Evolutionary conservation across 106 monocot species (phyloP), one percentile per base, ranked within the genome.

Genomic region (Ottelia alismoides): DNA sequence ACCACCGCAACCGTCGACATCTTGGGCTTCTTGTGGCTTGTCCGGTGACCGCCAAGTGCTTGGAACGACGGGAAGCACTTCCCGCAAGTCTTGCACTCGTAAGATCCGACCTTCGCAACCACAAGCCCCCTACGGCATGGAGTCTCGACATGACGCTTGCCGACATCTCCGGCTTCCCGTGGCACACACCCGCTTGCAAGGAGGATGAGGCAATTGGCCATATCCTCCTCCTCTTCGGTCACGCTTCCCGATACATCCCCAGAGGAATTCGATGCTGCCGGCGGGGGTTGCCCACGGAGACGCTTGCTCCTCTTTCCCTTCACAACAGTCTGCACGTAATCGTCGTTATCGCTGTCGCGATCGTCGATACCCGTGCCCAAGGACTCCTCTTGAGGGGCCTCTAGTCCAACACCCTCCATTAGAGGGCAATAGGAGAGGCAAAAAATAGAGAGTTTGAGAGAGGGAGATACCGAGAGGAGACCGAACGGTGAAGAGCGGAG

Each of bases 21-120:
- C 56, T 66, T 70, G 2, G 66, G 52, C 47, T 81, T 90, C 70
- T 70, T 75, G 40, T 87, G 74, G 55, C 66, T 75, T 20, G 73
- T 65, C 20, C 83, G 70, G 61, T 89, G 88, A 2, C 88, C 88
- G 48, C n/a, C 88, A 30, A 89, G 88, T 0, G 88, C 84, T 51
- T 89, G 88, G 65, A 84, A 89, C 9, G 82, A 77, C 9, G 74
- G 68, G 65, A 86, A 86, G 61, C 82, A 62, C 11, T 71, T 89
- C 35, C 60, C 71, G 51, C 88, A 89, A 0, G 83, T 84, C 52
- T 74, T 71, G 76, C 88, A 89, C 53, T 79, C 73, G 60, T 84
- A 84, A n/a, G n/a, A n/a, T n/a, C n/a, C n/a, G n/a, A n/a, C n/a
- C n/a, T n/a, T n/a, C n/a, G n/a, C n/a, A n/a, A n/a, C n/a, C n/a